Evolutionary conservation across 768 basidiomycete species (phyloP), one percentile per base, ranked within the genome.

Genomic region (Tylopilus felleus): DNA sequence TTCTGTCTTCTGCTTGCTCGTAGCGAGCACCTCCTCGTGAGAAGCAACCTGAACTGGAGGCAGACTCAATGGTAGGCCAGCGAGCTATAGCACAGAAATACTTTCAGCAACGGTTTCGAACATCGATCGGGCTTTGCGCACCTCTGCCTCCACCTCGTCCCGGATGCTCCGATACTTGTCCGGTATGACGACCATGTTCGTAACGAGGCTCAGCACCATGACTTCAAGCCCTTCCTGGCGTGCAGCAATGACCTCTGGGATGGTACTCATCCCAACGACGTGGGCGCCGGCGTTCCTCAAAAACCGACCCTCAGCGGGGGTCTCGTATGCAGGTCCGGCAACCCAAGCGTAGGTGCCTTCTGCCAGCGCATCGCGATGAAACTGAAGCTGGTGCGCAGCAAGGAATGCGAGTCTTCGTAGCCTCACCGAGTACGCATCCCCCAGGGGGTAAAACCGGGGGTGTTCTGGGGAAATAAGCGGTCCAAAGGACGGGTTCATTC

Each of bases 191-290:
- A 95, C 93, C 63, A 79, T 77, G 72, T 95, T 95, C 25, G 92
- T 94, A 25, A 93, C 88, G 52, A 95, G 77, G 60, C 88, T 93
- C 40, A 95, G 73, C 5, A 88, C 92, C 71, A 89, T 75, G 48
- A 88, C 82, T 50, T 88, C 79, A 51, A 95, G 60, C 0, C 85
- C 87, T 63, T 85, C 87, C 65, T 91, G 84, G 45, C 83, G 72
- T 9, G 88, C 93, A 0, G 83, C 88, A 22, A 93, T 74, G 23
- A 95, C 93, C 71, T 95, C 93, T 0, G 92, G 93, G 16, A 94
- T 81, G 0, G 93, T 95, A 60, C 89, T 92, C 93, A 95, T 95
- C 2, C 93, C 93, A 2, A 94, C 93, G n/a, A 93, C 88, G 61
- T 92, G 90, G 1, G 87, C 93, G 4, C 93, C 93, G 0, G 82